Percentiles rank a stretch among this genome's conserved stretches.
phyloP scores from a whole-genome alignment of 1,139 yeast genomes.

The Lodderomyces metapsilosis region DNA sequence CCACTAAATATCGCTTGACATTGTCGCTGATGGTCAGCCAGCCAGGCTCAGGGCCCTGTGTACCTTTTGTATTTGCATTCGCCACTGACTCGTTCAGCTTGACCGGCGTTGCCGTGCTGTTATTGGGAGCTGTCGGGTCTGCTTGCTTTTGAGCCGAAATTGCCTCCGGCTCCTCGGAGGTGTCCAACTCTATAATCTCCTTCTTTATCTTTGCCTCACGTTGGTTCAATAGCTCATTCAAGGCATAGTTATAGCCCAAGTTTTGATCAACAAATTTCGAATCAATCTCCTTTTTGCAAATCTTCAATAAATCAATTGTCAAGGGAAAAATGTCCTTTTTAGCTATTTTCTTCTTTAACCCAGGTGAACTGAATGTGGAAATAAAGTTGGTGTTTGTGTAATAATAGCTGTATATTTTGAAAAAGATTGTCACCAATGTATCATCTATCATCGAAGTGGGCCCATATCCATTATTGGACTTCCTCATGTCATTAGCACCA shows the following conservation, averaged over 20 bases:
- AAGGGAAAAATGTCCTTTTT: slow-evolving; percentile 46
- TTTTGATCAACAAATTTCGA: slow-evolving; percentile 29
- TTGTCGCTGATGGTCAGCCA: not conserved
- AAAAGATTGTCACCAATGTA: slow-evolving; percentile 60
- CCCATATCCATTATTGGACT: slow-evolving; percentile 78
- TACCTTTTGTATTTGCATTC: not conserved
- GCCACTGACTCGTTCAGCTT: not conserved
- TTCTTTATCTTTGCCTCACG: not conserved
- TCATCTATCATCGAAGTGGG: slow-evolving; percentile 80
- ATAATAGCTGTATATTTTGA: slow-evolving; percentile 43
- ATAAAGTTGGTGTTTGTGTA: slow-evolving; percentile 12
- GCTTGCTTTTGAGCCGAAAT: not conserved
- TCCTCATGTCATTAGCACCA: slow-evolving; percentile 62
- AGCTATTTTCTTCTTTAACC: slow-evolving; percentile 41
- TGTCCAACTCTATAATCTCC: not conserved
- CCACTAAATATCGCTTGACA: not conserved
- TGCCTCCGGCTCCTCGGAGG: slow-evolving; percentile 1
- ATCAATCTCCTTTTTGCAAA: slow-evolving; percentile 32
- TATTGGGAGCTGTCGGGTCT: not conserved
- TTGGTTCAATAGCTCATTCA: slow-evolving; percentile 12
- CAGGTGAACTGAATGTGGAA: slow-evolving; percentile 17
- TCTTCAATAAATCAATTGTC: slow-evolving; percentile 34
- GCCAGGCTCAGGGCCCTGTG: not conserved
- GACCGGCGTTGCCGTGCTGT: not conserved
- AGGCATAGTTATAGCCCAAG: slow-evolving; percentile 31